phyloP scores from a whole-genome alignment of 345 rosid species.

The Heritiera fomes region DNA sequence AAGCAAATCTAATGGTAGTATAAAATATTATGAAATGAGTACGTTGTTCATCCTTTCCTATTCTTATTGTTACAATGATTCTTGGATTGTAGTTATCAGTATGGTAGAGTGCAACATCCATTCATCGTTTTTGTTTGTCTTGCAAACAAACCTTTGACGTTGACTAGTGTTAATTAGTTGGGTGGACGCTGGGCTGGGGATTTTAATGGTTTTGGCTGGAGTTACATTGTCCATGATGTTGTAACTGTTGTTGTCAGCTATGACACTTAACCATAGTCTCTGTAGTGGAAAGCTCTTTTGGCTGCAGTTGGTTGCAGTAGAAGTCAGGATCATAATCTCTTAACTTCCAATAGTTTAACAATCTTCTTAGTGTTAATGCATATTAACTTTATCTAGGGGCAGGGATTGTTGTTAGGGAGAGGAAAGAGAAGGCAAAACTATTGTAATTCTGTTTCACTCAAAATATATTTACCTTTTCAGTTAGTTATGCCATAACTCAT shows the following conservation, averaged over 20 bases:
- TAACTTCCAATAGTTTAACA: background rate
- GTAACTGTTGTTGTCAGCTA: background rate
- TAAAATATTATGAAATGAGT: background rate
- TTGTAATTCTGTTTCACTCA: background rate
- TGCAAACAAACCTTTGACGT: background rate
- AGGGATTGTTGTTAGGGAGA: background rate
- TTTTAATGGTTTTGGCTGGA: background rate
- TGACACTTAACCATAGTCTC: background rate
- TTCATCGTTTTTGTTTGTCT: background rate
- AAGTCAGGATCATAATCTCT: background rate
- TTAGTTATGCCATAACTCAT: background rate
- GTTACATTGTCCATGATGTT: background rate
- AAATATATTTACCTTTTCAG: background rate
- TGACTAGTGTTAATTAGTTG: background rate
- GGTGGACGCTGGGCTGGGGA: constrained; percentile 12
- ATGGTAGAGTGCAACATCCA: background rate
- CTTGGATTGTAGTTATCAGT: background rate
- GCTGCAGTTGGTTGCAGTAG: background rate
- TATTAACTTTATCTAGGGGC: background rate
- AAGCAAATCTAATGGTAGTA: no score
- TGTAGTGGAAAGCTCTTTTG: background rate
- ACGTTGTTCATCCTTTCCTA: background rate
- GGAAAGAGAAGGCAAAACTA: constrained; percentile 2
- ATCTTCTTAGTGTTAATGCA: background rate
- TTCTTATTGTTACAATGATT: background rate